phyloP scores from a whole-genome alignment of 1,284 basidiomycete genomes.

The Leccinum subrobustum region DNA sequence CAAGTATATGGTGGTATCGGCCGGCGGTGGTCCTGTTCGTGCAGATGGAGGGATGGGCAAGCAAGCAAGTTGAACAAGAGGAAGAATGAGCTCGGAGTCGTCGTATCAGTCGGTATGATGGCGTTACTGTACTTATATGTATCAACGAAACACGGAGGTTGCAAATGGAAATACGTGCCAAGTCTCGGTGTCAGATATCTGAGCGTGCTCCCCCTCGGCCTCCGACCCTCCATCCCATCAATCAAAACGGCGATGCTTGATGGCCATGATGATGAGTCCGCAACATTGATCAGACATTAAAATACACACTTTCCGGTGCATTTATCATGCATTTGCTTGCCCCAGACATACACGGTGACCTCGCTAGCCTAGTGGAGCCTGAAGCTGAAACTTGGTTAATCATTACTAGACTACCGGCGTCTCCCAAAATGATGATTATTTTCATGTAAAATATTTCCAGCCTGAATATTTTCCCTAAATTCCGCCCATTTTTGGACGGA shows the following conservation, averaged over 20 bases:
- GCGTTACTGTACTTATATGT: slow-evolving; percentile 6
- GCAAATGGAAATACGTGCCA: not conserved
- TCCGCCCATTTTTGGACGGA: not conserved
- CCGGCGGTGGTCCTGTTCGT: not conserved
- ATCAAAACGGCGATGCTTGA: slow-evolving; percentile 9
- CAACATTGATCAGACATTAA: not conserved
- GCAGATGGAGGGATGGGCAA: not conserved
- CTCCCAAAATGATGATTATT: too few species aligned
- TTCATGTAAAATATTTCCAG: too few species aligned
- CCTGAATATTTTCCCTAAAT: not conserved
- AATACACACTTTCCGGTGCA: not conserved
- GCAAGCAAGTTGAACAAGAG: not conserved
- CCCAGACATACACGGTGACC: not conserved
- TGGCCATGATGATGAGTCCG: not conserved
- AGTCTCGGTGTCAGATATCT: too few species aligned
- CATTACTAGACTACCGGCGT: too few species aligned
- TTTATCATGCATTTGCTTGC: not conserved
- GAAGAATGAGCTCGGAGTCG: not conserved
- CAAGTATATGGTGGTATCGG: not conserved
- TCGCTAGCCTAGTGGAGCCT: not conserved
- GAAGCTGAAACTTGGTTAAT: not conserved
- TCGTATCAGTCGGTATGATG: not conserved
- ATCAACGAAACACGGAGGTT: not conserved
- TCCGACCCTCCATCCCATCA: slow-evolving; percentile 10
- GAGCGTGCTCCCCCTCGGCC: not conserved